These are phyloP conservation scores for Mycena galopus DNA, from an alignment of 768 basidiomycete genomes.

Conservation along the genomic window DNA sequence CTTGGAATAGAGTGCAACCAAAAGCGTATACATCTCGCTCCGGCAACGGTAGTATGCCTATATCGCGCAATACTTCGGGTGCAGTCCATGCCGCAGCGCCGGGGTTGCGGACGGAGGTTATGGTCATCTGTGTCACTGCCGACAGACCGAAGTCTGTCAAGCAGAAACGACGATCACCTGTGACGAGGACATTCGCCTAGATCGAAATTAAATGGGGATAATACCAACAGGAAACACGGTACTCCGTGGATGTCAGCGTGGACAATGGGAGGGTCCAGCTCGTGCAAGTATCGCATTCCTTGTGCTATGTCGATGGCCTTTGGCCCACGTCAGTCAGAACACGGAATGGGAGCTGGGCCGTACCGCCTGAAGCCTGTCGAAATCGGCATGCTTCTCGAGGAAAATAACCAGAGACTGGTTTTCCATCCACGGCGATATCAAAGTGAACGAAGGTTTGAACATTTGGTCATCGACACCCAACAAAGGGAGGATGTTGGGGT, in stretches of 20 bases:
- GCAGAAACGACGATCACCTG: background rate
- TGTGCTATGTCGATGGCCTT: constrained; percentile 1
- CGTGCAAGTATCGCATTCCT: constrained; percentile 8
- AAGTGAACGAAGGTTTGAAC: background rate
- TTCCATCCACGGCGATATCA: constrained; percentile 6
- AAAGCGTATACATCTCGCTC: background rate
- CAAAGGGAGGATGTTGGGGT: background rate
- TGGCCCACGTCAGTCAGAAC: no score
- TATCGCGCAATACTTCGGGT: no score
- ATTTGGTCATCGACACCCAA: background rate
- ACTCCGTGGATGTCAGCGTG: background rate
- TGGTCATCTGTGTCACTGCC: background rate
- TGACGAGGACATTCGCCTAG: constrained; percentile 13
- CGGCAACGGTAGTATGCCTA: background rate
- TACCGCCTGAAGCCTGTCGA: background rate
- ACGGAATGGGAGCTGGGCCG: no score
- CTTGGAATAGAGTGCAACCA: background rate
- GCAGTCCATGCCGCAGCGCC: no score
- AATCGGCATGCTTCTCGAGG: background rate
- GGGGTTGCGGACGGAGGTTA: background rate
- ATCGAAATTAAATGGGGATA: background rate
- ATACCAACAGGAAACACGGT: background rate
- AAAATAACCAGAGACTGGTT: background rate
- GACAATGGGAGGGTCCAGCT: constrained; percentile 8
- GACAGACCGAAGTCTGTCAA: constrained; percentile 8